Base-by-base conservation (phyloP, 495 filamentous ascomycete species). In the Ramalina peruviana region DNA sequence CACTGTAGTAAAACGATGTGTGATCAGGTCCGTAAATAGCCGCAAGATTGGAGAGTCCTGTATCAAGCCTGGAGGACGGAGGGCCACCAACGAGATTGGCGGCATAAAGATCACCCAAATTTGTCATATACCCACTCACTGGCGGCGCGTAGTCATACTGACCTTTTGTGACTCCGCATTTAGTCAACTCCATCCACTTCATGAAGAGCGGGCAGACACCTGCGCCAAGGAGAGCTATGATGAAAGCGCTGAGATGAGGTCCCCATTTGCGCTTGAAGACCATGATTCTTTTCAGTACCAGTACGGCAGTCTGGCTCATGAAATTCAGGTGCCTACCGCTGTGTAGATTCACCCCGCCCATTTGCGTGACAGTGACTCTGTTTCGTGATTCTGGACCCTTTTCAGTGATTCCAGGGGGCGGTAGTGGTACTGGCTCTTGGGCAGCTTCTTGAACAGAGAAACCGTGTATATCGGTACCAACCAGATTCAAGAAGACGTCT, bases 401-500 rank as follows among this genome's bases (percentile, higher is more conserved):
- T 23, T 23, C 36, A 11, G 19, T 26, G 7, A 15, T 33, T 30
- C 12, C 15, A 0, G n/a, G 41, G 19, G 23, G n/a, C 13, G 27
- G 13, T 25, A 25, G 5, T 0, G n/a, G 30, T 33, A 33, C 30
- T 33, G 30, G 30, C 30, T 33, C 30, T 33, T 7, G 7, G 9
- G 43, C 17, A 11, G 19, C 25, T 6, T 23, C 5, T 6, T 7
- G 19, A 16, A 45, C 43, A 33, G 23, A 27, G 38, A 50, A 50
- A 47, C 74, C 69, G 3, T 58, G 58, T 30, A 57, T 59, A 45
- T 74, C 68, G 60, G 89, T 83, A 48, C 81, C 80, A 3, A 84
- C 85, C 20, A 90, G 70, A 52, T 83, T 81, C 47, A 92, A 62
- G 61, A 93, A 93, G 0, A 90, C 84, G 58, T 88, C 82, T 58